Conservation (phyloP, 1,284 basidiomycete species). For the Anthracocystis setariae region DNA sequence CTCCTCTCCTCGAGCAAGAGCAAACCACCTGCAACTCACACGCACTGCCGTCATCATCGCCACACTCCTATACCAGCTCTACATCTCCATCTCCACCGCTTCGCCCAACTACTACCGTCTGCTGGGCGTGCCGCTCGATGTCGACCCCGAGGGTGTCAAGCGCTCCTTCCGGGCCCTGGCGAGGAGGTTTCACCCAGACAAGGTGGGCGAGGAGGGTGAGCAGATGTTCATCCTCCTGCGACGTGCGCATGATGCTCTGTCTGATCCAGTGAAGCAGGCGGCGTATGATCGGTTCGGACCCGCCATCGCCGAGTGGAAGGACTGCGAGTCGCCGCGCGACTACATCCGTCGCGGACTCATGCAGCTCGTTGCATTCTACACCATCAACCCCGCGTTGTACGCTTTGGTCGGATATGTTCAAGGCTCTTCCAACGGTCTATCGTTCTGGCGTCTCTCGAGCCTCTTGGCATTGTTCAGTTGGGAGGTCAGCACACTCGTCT, state of each 20-base stretch:
- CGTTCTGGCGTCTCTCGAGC: slow-evolving; percentile 61
- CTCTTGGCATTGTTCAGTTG: slow-evolving; percentile 46
- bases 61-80: slow-evolving; percentile 77
- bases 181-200: slow-evolving; percentile 80
- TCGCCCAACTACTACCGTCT: slow-evolving; percentile 80
- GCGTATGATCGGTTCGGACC: slow-evolving; percentile 88
- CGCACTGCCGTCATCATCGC: slow-evolving; percentile 74
- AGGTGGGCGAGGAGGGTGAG: slow-evolving; percentile 75
- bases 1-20: slow-evolving; percentile 4
- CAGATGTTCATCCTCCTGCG: slow-evolving; percentile 78
- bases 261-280: slow-evolving; percentile 80
- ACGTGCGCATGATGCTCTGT: slow-evolving; percentile 81
- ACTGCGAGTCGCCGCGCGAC: slow-evolving; percentile 76
- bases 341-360: slow-evolving; percentile 78
- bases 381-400: slow-evolving; percentile 74
- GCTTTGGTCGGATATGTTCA: slow-evolving; percentile 76
- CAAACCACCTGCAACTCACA: slow-evolving; percentile 26
- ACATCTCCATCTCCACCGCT: slow-evolving; percentile 73
- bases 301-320: slow-evolving; percentile 76
- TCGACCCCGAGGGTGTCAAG: slow-evolving; percentile 77
- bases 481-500: slow-evolving; percentile 62
- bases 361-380: slow-evolving; percentile 77
- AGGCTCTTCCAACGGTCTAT: slow-evolving; percentile 69
- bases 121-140: slow-evolving; percentile 74
- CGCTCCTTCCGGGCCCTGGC: slow-evolving; percentile 80